A percentile compares a stretch with the other conserved stretches of the same genome.
Evolutionary conservation across 2,329 filamentous ascomycete species (phyloP).

Genomic region (Ceratocystis colombiana): DNA sequence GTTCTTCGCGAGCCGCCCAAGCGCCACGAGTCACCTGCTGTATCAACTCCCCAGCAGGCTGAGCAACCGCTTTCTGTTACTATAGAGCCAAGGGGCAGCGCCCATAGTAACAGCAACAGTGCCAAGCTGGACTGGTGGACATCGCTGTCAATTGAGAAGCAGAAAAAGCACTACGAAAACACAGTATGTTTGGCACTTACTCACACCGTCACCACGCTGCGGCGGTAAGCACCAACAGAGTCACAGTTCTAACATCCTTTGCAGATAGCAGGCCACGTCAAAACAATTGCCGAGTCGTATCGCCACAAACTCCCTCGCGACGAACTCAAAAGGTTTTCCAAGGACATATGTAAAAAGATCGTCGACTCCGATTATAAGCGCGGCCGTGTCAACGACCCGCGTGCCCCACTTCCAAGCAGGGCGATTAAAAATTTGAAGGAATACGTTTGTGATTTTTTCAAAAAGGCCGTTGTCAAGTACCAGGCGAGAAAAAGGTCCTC

Average conservation of each 20-base stretch:
- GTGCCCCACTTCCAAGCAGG: slow-evolving; percentile 56
- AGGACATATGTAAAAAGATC: slow-evolving; percentile 72
- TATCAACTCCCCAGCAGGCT: slow-evolving; percentile 50
- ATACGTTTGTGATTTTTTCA: slow-evolving; percentile 75
- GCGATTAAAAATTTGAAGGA: slow-evolving; percentile 74
- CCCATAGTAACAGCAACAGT: no score
- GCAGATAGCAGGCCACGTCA: slow-evolving; percentile 74
- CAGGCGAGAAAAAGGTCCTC: slow-evolving; percentile 53
- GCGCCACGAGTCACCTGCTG: slow-evolving; percentile 33
- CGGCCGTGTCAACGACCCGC: slow-evolving; percentile 73
- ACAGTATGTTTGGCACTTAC: slow-evolving; percentile 51
- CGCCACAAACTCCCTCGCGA: slow-evolving; percentile 79
- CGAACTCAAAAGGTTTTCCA: slow-evolving; percentile 51
- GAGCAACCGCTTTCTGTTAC: slow-evolving; percentile 40
- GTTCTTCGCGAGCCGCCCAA: slow-evolving; percentile 58
- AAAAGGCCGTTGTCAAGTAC: slow-evolving; percentile 73
- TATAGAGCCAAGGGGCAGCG: slow-evolving; percentile 48
- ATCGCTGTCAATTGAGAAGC: slow-evolving; percentile 63
- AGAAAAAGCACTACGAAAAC: slow-evolving; percentile 90
- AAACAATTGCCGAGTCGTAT: slow-evolving; percentile 77
- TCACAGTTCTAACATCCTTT: background rate
- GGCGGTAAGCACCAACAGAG: no score
- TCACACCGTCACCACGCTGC: background rate
- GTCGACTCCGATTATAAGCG: slow-evolving; percentile 89
- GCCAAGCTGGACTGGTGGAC: slow-evolving; percentile 51